Percentiles rank a stretch among this genome's conserved stretches.
Evolutionary conservation across 139 green algal species (phyloP).

Genomic region (Micractinium sp.): DNA sequence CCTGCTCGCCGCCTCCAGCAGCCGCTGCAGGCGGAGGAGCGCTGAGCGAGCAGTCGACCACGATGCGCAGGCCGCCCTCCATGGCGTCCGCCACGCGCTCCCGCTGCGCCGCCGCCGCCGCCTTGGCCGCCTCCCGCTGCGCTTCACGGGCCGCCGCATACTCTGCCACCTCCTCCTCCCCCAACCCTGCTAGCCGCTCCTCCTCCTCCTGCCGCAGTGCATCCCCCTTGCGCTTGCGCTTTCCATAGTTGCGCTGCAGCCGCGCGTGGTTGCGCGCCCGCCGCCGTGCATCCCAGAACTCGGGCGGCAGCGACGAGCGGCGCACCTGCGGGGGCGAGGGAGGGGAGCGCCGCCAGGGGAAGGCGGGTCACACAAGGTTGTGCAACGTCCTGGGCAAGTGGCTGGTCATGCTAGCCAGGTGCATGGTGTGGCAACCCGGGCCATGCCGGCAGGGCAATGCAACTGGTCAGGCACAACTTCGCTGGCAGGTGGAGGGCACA

Average conservation of each 20-base stretch:
- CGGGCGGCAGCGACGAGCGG: conserved; percentile 18
- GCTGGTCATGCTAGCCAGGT: background rate
- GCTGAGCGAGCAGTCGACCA: conserved; percentile 38
- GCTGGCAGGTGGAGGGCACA: background rate
- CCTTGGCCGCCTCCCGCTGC: conserved; percentile 13
- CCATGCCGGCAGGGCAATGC: background rate
- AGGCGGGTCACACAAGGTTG: background rate
- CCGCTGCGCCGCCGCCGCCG: conserved; percentile 1
- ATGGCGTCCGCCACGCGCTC: conserved; percentile 6
- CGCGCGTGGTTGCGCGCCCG: conserved; percentile 15
- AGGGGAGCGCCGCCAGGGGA: background rate
- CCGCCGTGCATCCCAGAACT: conserved; percentile 40
- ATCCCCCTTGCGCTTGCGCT: background rate
- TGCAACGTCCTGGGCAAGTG: background rate
- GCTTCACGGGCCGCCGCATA: background rate
- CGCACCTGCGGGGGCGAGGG: conserved; percentile 18
- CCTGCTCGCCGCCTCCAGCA: background rate
- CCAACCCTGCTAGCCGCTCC: background rate
- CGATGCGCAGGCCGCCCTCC: conserved; percentile 5
- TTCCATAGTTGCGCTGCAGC: conserved; percentile 13
- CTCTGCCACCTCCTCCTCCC: background rate
- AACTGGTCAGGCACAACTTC: background rate
- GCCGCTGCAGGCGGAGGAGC: background rate
- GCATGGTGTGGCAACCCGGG: background rate
- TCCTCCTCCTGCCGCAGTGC: conserved; percentile 18